These are phyloP conservation scores for Cyclanthera cordifolia DNA, from an alignment of 306 rosid species.

Conservation along the genomic window DNA sequence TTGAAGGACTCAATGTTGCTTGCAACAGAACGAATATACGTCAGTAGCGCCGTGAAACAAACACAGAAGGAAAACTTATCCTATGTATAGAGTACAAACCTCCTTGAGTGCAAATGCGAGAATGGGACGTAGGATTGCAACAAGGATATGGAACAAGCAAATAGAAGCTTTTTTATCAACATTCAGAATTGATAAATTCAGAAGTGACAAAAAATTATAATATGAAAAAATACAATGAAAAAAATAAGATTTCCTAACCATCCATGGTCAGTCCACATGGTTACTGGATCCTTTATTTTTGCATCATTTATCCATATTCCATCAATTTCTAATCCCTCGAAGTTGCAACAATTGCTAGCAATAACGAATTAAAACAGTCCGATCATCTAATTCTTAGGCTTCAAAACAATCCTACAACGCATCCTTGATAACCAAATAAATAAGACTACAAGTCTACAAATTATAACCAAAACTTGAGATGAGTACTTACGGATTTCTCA, in stretches of 20 bases:
- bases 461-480: not conserved
- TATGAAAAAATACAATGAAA: not conserved
- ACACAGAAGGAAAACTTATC: not conserved
- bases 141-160: not conserved
- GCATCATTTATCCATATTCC: not conserved
- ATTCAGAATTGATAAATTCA: not conserved
- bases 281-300: not conserved
- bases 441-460: not conserved
- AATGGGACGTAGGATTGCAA: not conserved
- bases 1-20: not conserved
- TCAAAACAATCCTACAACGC: not conserved
- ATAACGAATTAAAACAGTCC: not conserved
- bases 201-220: not conserved
- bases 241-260: not conserved
- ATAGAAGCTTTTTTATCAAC: not conserved
- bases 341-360: not conserved
- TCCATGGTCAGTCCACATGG: not conserved
- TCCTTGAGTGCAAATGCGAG: not conserved
- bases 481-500: conserved; percentile 70
- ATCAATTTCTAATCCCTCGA: not conserved
- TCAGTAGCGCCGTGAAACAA: not conserved
- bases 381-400: not conserved
- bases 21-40: not conserved
- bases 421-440: not conserved
- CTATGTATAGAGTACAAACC: not conserved